phyloP scores from a whole-genome alignment of 176 grass and related monocot species.

The Areca catechu region DNA sequence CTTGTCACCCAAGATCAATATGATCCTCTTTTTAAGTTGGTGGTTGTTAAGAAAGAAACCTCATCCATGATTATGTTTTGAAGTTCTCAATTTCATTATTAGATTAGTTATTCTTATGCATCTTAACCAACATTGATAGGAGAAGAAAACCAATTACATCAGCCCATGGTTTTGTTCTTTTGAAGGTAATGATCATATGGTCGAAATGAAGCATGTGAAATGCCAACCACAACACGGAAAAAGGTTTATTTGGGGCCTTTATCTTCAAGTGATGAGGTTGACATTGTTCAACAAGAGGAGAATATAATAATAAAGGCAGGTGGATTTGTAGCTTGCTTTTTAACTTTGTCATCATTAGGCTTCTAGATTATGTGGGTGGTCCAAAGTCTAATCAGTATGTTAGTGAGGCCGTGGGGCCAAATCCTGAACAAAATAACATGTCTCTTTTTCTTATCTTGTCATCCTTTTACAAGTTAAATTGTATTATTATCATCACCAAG shows the following conservation, averaged over 20 bases:
- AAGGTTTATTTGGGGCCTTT: not conserved
- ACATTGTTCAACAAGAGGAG: not conserved
- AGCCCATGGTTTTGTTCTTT: slow-evolving; percentile 17
- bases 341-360: slow-evolving; percentile 12
- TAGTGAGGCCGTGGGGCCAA: slow-evolving; percentile 20
- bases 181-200: slow-evolving; percentile 30
- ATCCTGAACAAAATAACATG: not conserved
- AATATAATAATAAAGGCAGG: slow-evolving; percentile 16
- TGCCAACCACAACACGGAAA: not conserved
- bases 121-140: slow-evolving; percentile 31
- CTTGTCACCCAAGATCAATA: not conserved
- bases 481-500: no score
- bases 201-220: not conserved
- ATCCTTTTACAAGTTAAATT: no score
- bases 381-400: slow-evolving; percentile 16
- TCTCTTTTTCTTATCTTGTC: no score
- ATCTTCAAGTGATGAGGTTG: no score
- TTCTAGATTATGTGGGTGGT: slow-evolving; percentile 14
- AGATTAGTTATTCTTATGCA: no score
- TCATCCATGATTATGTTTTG: slow-evolving; percentile 35
- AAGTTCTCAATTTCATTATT: not conserved
- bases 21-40: slow-evolving; percentile 11
- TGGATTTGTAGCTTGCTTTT: slow-evolving; percentile 20
- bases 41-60: slow-evolving; percentile 35
- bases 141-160: slow-evolving; percentile 8